These are phyloP conservation scores for Pseudisothecium myosuroides DNA, from an alignment of 225 moss, liverwort and hornwort genomes.

Conservation along the genomic window DNA sequence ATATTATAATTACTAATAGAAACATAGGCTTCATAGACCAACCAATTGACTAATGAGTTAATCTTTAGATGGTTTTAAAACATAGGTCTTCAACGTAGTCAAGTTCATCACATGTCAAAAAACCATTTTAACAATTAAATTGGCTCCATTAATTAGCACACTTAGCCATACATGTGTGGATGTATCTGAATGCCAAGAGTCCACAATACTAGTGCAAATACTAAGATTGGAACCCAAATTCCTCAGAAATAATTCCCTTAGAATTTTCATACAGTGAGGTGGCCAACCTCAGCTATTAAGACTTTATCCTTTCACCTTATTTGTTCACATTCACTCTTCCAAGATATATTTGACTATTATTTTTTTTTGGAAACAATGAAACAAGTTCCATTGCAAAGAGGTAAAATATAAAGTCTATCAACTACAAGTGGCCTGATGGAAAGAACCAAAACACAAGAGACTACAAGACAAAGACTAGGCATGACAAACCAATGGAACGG, in stretches of 20 bases:
- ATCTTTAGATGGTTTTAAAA: too few relatives aligned
- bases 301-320: not conserved
- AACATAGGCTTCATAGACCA: not conserved
- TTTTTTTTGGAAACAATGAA: too few relatives aligned
- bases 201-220: too few relatives aligned
- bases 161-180: accelerated
- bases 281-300: not conserved
- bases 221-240: not conserved
- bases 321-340: not conserved
- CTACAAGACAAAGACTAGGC: too few relatives aligned
- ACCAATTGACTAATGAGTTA: not conserved
- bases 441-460: too few relatives aligned
- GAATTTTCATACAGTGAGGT: not conserved
- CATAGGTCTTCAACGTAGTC: not conserved
- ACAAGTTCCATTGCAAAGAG: too few relatives aligned
- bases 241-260: not conserved
- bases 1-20: not conserved
- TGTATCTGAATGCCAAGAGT: not conserved
- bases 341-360: not conserved
- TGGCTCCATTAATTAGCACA: not conserved
- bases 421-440: too few relatives aligned
- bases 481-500: too few relatives aligned
- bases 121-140: not conserved
- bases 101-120: not conserved
- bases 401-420: too few relatives aligned